These are phyloP conservation scores for Brassica juncea DNA, from an alignment of 345 rosid genomes.

Conservation along the genomic window DNA sequence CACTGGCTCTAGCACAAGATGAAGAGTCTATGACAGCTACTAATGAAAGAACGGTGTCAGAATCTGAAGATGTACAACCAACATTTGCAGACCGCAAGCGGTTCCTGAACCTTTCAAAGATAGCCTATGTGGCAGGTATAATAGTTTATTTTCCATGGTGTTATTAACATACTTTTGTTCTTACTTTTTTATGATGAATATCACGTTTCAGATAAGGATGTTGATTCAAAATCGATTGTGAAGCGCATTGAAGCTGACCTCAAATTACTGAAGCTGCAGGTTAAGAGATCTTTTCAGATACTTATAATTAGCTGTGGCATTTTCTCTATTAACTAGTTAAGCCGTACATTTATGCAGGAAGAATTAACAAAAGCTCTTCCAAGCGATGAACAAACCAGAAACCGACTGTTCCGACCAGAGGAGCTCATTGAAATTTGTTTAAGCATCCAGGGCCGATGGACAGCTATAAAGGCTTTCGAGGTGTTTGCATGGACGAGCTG, in stretches of 20 bases:
- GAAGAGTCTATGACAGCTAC: conserved; percentile 42
- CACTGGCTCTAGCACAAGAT: conserved; percentile 71
- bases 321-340: neutral
- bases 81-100: conserved; percentile 72
- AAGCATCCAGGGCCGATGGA: conserved; percentile 49
- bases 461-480: conserved; percentile 66
- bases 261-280: conserved; percentile 88
- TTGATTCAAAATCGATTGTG: conserved; percentile 52
- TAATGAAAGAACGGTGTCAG: conserved; percentile 49
- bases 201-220: conserved; percentile 43
- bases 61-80: conserved; percentile 39
- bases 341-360: conserved; percentile 52
- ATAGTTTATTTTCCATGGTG: neutral
- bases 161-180: neutral
- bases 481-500: conserved; percentile 90
- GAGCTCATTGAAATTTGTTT: conserved; percentile 77
- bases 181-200: neutral
- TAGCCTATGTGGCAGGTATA: conserved; percentile 80
- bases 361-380: conserved; percentile 53
- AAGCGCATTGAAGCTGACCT: conserved; percentile 84
- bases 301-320: conserved; percentile 9
- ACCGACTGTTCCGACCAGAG: conserved; percentile 62
- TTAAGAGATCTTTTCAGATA: conserved; percentile 20
- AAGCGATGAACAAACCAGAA: conserved; percentile 41
- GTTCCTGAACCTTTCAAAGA: conserved; percentile 79